Evolutionary conservation across 2,329 filamentous ascomycete species (phyloP).

Genomic region (Fusarium compactum): DNA sequence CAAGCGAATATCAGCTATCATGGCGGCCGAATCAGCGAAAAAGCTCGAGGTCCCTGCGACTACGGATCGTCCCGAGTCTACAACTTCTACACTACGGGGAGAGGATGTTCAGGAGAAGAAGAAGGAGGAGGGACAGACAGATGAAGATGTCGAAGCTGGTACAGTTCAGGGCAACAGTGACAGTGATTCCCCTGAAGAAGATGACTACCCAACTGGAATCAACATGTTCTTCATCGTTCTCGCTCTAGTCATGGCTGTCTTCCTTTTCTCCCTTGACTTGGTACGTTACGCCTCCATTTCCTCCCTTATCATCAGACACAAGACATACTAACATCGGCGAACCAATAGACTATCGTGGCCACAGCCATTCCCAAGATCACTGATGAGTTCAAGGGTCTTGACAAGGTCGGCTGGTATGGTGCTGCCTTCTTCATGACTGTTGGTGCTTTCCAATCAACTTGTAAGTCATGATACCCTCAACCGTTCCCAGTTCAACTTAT

Average conservation of each 20-base stretch:
- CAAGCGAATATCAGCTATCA: constrained; percentile 7
- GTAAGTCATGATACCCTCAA: constrained; percentile 44
- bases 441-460: constrained; percentile 59
- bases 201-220: constrained; percentile 56
- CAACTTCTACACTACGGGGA: constrained; percentile 48
- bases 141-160: constrained; percentile 41
- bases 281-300: constrained; percentile 44
- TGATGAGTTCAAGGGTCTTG: constrained; percentile 63
- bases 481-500: neutral
- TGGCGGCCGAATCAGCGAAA: constrained; percentile 29
- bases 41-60: constrained; percentile 43
- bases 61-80: constrained; percentile 45
- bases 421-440: constrained; percentile 65
- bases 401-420: constrained; percentile 70
- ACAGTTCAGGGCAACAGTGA: constrained; percentile 38
- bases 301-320: neutral
- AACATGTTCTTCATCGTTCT: constrained; percentile 59
- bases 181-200: constrained; percentile 40
- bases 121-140: constrained; percentile 41
- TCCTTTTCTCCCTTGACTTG: constrained; percentile 63
- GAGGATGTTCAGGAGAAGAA: constrained; percentile 49
- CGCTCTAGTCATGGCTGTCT: constrained; percentile 61
- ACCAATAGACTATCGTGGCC: constrained; percentile 64
- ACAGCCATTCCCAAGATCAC: constrained; percentile 69
- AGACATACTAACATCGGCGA: constrained; percentile 6